Conservation (phyloP, 208 protist genomes). For the Crithidia bombi region DNA sequence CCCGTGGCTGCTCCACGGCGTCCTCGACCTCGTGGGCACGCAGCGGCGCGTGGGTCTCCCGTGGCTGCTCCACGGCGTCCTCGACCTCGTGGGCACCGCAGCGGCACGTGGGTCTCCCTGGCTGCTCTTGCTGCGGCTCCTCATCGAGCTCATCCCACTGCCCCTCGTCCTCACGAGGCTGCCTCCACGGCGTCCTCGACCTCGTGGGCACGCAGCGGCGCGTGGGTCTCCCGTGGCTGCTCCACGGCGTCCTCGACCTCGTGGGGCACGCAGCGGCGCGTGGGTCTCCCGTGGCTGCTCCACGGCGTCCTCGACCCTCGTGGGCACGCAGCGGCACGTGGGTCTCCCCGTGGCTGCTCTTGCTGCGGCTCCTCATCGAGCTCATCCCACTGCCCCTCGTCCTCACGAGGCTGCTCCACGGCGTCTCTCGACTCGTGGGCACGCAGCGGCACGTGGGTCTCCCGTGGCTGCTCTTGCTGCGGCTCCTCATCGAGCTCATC, state of each 20-base stretch:
- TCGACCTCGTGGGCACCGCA: too few relatives aligned
- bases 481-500: conserved; percentile 13
- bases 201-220: background rate
- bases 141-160: conserved; percentile 13
- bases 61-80: too few relatives aligned
- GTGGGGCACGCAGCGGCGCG: too few relatives aligned
- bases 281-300: background rate
- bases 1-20: background rate
- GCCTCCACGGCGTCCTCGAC: conserved; percentile 4
- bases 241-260: too few relatives aligned
- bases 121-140: conserved; percentile 2
- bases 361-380: conserved; percentile 7
- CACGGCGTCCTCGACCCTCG: conserved; percentile 5
- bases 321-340: background rate
- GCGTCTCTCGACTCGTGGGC: background rate
- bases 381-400: conserved; percentile 13
- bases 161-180: background rate
- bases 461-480: background rate
- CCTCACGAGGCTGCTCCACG: too few relatives aligned
- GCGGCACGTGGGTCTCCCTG: too few relatives aligned
- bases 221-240: background rate
- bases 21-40: conserved; percentile 1
- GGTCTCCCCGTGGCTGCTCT: too few relatives aligned
- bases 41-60: too few relatives aligned
- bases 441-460: background rate